Conservation (phyloP, 2,329 filamentous ascomycete species). For the Tolypocladium ovalisporum region DNA sequence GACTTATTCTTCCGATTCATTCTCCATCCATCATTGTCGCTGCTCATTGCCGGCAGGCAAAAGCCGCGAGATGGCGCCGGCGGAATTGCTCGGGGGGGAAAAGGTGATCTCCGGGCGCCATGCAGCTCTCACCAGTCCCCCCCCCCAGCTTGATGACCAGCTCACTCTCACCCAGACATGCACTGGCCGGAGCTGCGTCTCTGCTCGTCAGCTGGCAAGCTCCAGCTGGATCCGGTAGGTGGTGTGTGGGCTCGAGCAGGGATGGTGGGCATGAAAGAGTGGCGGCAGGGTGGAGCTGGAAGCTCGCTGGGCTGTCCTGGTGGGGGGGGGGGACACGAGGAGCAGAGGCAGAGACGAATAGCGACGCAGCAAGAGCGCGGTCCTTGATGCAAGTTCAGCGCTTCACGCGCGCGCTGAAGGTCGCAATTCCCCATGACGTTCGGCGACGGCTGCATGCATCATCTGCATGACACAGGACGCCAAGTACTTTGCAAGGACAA, state of each 20-base stretch:
- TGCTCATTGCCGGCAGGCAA: background rate
- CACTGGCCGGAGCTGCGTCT: background rate
- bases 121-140: background rate
- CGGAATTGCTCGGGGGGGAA: background rate
- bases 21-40: background rate
- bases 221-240: constrained; percentile 2
- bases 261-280: background rate
- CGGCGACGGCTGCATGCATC: background rate
- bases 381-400: background rate
- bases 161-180: background rate
- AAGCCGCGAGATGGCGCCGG: background rate
- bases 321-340: background rate
- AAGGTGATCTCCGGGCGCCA: background rate
- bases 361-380: background rate
- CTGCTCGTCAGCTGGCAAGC: background rate
- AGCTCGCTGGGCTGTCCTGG: background rate
- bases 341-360: background rate
- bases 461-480: background rate
- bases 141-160: background rate
- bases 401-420: background rate
- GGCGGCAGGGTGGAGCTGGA: background rate
- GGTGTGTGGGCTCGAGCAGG: background rate
- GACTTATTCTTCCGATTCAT: background rate
- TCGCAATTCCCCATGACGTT: background rate
- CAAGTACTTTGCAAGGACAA: too few relatives aligned